Conservation (phyloP, 106 monocot species). For the Dioscorea zingiberensis region DNA sequence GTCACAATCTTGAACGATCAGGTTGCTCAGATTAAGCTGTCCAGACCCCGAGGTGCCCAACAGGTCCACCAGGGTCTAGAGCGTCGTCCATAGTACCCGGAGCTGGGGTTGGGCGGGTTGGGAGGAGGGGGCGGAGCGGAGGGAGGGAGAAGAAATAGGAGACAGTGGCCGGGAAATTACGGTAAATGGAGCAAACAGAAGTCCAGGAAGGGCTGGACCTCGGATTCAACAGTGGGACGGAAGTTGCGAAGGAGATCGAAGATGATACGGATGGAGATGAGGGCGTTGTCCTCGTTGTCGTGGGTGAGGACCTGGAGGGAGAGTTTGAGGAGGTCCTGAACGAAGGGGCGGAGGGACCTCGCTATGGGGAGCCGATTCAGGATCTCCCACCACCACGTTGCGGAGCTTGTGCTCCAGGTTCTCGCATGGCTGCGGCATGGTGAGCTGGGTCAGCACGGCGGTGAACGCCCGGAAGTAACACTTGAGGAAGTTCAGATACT, state of each 20-base stretch:
- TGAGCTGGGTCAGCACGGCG: constrained; percentile 62
- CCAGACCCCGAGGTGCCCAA: constrained; percentile 19
- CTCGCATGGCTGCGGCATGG: constrained; percentile 68
- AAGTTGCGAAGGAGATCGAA: constrained; percentile 99
- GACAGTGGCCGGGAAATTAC: constrained; percentile 74
- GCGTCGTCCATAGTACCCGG: constrained; percentile 6
- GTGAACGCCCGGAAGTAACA: constrained; percentile 93
- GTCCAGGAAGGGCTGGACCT: constrained; percentile 96
- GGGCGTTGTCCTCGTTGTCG: constrained; percentile 97
- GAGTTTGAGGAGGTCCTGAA: constrained; percentile 91
- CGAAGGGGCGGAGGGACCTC: constrained; percentile 96
- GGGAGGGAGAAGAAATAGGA: constrained; percentile 48
- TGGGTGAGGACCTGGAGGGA: constrained; percentile 82
- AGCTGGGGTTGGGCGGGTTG: not conserved
- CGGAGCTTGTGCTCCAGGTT: constrained; percentile 89
- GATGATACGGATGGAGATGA: constrained; percentile 85
- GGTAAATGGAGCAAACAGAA: constrained; percentile 83
- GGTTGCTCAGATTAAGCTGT: constrained; percentile 83
- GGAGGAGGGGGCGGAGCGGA: constrained; percentile 7
- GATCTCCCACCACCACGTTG: constrained; percentile 91
- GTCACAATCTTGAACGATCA: constrained; percentile 98
- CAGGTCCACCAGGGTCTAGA: constrained; percentile 5
- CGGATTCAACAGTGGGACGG: constrained; percentile 81
- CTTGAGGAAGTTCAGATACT: constrained; percentile 85
- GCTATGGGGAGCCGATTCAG: constrained; percentile 97